Evolutionary conservation across 176 grass and related monocot species (phyloP).

Genomic region (Carex myosuroides): DNA sequence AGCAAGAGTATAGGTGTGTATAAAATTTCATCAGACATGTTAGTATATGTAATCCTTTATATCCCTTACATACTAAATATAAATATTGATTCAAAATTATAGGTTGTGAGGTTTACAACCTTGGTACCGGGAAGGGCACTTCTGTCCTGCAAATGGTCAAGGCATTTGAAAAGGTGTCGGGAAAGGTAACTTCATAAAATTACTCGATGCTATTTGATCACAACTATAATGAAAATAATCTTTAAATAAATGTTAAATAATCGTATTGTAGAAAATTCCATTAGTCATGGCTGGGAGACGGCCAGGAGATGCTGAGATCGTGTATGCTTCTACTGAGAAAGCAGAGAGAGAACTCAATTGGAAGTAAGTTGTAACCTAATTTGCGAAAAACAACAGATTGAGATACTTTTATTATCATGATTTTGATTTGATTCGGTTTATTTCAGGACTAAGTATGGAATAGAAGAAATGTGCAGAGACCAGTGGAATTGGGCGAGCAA

Average conservation of each 20-base stretch:
- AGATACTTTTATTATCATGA: not conserved
- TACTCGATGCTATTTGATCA: not conserved
- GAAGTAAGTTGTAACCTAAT: slow-evolving; percentile 45
- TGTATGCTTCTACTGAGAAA: slow-evolving; percentile 60
- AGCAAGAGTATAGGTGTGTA: slow-evolving; percentile 44
- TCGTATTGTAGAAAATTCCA: slow-evolving; percentile 48
- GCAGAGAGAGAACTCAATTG: slow-evolving; percentile 77
- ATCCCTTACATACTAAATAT: not conserved
- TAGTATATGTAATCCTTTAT: not conserved
- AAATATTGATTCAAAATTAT: not conserved
- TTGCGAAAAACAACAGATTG: not conserved
- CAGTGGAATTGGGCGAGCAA: slow-evolving; percentile 95
- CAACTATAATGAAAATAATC: not conserved
- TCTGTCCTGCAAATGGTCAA: slow-evolving; percentile 77
- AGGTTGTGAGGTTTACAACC: slow-evolving; percentile 84
- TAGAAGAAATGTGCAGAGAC: slow-evolving; percentile 96
- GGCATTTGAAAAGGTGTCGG: slow-evolving; percentile 64
- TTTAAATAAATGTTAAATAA: not conserved
- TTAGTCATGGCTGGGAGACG: slow-evolving; percentile 57
- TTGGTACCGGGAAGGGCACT: slow-evolving; percentile 75
- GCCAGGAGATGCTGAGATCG: slow-evolving; percentile 62
- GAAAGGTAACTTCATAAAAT: slow-evolving; percentile 33
- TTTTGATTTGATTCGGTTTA: not conserved
- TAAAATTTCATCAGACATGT: not conserved
- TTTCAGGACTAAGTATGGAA: slow-evolving; percentile 66